Conservation (phyloP, 1,284 basidiomycete species). For the Paramarasmius palmivorus region DNA sequence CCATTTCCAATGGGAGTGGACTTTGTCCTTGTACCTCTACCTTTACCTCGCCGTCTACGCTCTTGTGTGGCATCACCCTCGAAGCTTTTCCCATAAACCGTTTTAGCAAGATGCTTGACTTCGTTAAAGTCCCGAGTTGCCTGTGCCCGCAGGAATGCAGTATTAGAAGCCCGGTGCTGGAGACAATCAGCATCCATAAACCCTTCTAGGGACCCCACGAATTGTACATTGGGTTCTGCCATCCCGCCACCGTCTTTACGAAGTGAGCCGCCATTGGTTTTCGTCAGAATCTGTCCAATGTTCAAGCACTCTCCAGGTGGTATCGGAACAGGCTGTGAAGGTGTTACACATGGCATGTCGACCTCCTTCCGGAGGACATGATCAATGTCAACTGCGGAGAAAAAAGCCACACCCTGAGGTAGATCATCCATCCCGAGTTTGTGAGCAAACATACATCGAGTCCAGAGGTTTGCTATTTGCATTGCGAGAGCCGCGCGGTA, state of each 20-base stretch:
- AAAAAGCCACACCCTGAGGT: slow-evolving; percentile 94
- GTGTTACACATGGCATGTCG: slow-evolving; percentile 94
- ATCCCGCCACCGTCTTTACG: slow-evolving; percentile 58
- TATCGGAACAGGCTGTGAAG: slow-evolving; percentile 84
- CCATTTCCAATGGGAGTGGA: slow-evolving; percentile 30
- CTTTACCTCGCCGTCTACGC: slow-evolving; percentile 14
- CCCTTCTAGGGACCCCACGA: slow-evolving; percentile 37
- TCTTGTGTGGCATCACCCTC: slow-evolving; percentile 32
- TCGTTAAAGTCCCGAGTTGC: slow-evolving; percentile 67
- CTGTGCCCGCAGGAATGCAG: slow-evolving; percentile 73
- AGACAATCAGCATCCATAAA: slow-evolving; percentile 60
- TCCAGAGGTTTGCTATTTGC: slow-evolving; percentile 97
- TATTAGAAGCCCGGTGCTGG: slow-evolving; percentile 58
- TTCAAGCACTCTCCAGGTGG: slow-evolving; percentile 85
- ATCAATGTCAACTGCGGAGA: slow-evolving; percentile 96
- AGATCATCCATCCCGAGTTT: slow-evolving; percentile 95
- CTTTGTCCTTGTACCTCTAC: slow-evolving; percentile 14
- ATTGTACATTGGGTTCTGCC: slow-evolving; percentile 26
- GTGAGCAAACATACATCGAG: slow-evolving; percentile 88
- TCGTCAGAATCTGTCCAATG: slow-evolving; percentile 67
- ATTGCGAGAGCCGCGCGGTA: slow-evolving; percentile 91
- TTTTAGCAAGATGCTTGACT: slow-evolving; percentile 63
- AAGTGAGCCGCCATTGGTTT: slow-evolving; percentile 68
- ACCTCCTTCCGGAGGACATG: slow-evolving; percentile 93
- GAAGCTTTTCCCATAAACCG: slow-evolving; percentile 41